phyloP scores from a whole-genome alignment of 2,329 filamentous ascomycete species.

The Apiospora sp. region DNA sequence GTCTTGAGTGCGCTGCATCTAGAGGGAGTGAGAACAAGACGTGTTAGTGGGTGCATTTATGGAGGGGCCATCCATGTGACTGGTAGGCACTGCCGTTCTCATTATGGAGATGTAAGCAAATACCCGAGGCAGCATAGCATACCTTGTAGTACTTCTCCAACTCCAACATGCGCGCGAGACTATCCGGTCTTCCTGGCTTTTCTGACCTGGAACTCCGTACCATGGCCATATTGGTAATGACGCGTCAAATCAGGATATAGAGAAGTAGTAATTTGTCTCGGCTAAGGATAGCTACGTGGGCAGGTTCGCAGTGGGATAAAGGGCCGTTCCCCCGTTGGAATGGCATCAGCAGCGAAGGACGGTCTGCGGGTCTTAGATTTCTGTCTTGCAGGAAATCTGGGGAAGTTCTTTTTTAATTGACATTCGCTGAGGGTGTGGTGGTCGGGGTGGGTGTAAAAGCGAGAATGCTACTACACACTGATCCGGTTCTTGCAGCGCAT shows the following conservation, averaged over 20 bases:
- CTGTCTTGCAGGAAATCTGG: conserved; percentile 20
- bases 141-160: conserved; percentile 67
- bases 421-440: not conserved
- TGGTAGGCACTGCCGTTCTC: conserved; percentile 2
- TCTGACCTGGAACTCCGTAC: conserved; percentile 39
- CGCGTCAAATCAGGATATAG: conserved; percentile 25
- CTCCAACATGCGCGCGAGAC: conserved; percentile 66
- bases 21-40: conserved; percentile 29
- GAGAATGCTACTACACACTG: conserved; percentile 11
- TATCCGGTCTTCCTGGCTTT: conserved; percentile 50
- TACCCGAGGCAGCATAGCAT: conserved; percentile 47
- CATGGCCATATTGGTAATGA: conserved; percentile 40
- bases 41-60: conserved; percentile 27
- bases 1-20: conserved; percentile 49
- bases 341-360: conserved; percentile 6
- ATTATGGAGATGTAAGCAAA: conserved; percentile 31
- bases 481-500: not conserved
- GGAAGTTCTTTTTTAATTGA: not conserved
- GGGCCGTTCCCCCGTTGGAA: conserved; percentile 24
- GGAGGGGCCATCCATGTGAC: conserved; percentile 32
- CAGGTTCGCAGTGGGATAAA: conserved; percentile 23
- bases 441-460: not conserved
- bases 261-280: conserved; percentile 26
- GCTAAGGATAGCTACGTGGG: conserved; percentile 25
- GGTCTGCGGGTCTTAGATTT: not conserved